Evolutionary conservation across 345 rosid species (phyloP).

Genomic region (Ceriops decandra): DNA sequence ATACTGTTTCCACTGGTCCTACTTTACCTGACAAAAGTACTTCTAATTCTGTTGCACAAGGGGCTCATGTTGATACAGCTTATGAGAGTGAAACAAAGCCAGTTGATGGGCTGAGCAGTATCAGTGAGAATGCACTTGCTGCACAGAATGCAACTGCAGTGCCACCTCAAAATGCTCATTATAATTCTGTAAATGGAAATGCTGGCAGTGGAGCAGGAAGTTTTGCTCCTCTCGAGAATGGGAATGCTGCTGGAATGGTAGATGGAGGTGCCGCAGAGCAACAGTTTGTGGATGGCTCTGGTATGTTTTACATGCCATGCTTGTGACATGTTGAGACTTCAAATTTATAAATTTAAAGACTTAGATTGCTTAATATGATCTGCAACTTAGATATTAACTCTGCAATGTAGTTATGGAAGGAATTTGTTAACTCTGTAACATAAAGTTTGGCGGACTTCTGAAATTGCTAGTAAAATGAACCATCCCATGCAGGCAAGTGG

Average conservation of each 20-base stretch:
- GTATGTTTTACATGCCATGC: constrained; percentile 38
- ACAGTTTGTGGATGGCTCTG: constrained; percentile 48
- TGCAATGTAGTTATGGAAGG: neutral
- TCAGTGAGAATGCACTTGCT: constrained; percentile 21
- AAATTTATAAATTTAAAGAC: neutral
- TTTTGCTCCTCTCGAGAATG: constrained; percentile 50
- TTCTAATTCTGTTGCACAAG: constrained; percentile 24
- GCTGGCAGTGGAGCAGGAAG: constrained; percentile 30
- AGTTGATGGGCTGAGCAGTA: constrained; percentile 14
- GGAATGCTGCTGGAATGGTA: constrained; percentile 37
- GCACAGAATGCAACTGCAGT: constrained; percentile 17
- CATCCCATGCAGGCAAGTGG: neutral
- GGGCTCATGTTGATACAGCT: constrained; percentile 14
- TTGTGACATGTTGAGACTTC: neutral
- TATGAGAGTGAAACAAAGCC: constrained; percentile 20
- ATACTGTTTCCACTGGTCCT: constrained; percentile 15
- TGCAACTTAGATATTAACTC: neutral
- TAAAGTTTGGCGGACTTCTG: neutral
- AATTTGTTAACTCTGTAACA: neutral
- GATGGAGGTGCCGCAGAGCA: constrained; percentile 38
- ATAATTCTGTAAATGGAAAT: constrained; percentile 57
- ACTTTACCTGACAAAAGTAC: constrained; percentile 18
- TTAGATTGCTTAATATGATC: neutral
- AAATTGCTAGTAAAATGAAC: too few species aligned
- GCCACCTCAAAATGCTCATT: constrained; percentile 27